phyloP scores from a whole-genome alignment of 2,329 filamentous ascomycete genomes.

The Chrysosporium queenslandicum region DNA sequence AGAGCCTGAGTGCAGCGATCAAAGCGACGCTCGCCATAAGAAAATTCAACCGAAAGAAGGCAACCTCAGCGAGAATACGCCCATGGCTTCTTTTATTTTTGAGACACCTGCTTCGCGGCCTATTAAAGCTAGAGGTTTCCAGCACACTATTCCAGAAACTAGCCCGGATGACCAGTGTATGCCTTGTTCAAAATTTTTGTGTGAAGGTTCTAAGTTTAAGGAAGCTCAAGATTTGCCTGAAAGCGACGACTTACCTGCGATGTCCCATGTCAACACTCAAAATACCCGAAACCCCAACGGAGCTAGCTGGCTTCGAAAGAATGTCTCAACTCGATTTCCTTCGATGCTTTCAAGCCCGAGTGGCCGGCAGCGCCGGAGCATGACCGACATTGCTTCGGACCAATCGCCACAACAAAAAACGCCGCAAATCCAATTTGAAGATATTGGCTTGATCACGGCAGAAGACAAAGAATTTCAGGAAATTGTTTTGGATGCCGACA shows the following conservation, averaged over 20 bases:
- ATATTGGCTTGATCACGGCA: conserved; percentile 29
- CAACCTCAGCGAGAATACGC: conserved; percentile 25
- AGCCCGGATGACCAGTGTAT: conserved; percentile 19
- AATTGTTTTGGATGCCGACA: conserved; percentile 27
- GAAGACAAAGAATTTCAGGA: conserved; percentile 35
- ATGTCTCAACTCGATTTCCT: conserved; percentile 11
- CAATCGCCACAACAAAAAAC: conserved; percentile 27
- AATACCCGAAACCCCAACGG: not conserved
- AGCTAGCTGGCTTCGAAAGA: not conserved
- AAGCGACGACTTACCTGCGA: conserved; percentile 3
- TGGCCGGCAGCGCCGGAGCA: conserved; percentile 28
- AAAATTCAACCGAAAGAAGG: not conserved
- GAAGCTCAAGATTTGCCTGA: not conserved
- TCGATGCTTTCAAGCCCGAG: conserved; percentile 32
- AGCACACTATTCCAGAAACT: conserved; percentile 29
- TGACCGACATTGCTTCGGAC: conserved; percentile 37
- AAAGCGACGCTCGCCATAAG: not conserved
- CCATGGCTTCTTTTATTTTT: conserved; percentile 32
- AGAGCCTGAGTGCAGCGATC: not conserved
- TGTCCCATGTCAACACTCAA: conserved; percentile 4
- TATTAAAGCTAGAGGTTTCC: conserved; percentile 17
- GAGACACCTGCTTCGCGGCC: conserved; percentile 31
- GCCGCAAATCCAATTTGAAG: conserved; percentile 23
- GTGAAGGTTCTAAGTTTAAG: not conserved
- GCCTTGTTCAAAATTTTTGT: not conserved